These are phyloP conservation scores for Candida glaebosa DNA, from an alignment of 805 yeast genomes.

Conservation along the genomic window DNA sequence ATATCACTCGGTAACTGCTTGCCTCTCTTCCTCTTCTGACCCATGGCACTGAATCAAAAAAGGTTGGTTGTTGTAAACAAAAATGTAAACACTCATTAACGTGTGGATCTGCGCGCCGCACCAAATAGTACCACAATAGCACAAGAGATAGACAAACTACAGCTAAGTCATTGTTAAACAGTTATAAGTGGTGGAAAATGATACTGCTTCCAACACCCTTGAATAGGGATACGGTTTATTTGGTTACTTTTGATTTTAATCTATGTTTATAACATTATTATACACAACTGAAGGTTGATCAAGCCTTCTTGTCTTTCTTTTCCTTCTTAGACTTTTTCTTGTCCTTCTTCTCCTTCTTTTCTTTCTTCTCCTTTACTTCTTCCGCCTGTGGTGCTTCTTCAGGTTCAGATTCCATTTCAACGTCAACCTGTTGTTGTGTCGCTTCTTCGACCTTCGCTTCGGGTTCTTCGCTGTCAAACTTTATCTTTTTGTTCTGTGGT, in stretches of 20 bases:
- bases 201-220: too few relatives aligned
- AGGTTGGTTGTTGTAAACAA: too few relatives aligned
- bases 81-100: not conserved
- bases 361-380: slow-evolving; percentile 12
- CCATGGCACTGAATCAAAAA: slow-evolving; percentile 1
- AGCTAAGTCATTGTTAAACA: too few relatives aligned
- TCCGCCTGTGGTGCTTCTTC: slow-evolving; percentile 15
- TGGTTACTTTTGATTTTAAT: too few relatives aligned
- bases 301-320: slow-evolving; percentile 23
- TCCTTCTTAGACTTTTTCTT: slow-evolving; percentile 22
- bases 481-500: slow-evolving; percentile 19
- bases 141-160: not conserved
- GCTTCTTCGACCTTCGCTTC: slow-evolving; percentile 13
- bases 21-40: slow-evolving; percentile 9
- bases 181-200: too few relatives aligned
- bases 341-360: slow-evolving; percentile 10
- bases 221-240: too few relatives aligned
- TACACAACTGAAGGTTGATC: slow-evolving; percentile 12
- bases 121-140: not conserved
- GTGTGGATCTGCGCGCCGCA: not conserved
- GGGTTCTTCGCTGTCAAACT: slow-evolving; percentile 23
- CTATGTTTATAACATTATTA: not conserved
- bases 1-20: slow-evolving; percentile 6
- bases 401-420: slow-evolving; percentile 11
- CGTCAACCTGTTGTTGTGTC: slow-evolving; percentile 16